Base-by-base conservation (phyloP, 306 rosid genomes). In the Prosopis cineraria region DNA sequence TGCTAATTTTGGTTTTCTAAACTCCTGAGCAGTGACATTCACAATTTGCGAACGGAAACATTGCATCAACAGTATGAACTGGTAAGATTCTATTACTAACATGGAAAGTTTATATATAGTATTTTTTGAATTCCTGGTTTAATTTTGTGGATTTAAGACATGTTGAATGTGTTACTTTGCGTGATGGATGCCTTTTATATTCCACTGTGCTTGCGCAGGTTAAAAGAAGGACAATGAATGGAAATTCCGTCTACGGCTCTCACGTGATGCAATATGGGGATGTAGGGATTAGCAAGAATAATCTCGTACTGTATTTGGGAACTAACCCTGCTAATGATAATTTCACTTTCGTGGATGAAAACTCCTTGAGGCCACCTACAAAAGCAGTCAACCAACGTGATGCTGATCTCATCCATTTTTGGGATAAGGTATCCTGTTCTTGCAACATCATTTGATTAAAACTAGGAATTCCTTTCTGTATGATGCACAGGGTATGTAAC, bases 181-280 rank as follows among this genome's bases (percentile, higher is more conserved):
- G 30, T 45, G 63, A 33, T 20, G 39, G 68, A 79, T 55, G 69
- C 52, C 33, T 30, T 84, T 11, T 66, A 77, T 53, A 1, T 30
- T 78, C 62, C 19, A n/a, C 40, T 27, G 16, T 20, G 68, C 30
- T 78, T 48, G 33, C 91, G 33, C 91, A 96, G 99, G 99, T 96
- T 68, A 96, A 93, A 79, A 81, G 36, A 8, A 91, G 97, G 85
- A 93, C 99, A 6, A 40, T 86, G 3, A 78, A 25, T 80, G 93
- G 78, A 12, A 88, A 93, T 85, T 20, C 63, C 33, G 88, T 8
- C 75, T 84, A 82, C 81, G 93, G 99, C 17, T 96, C 99, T 73
- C 99, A 93, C 76, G 99, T 96, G 85, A 93, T 96, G 98, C 96
- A 93, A 83, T 96, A 91, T 74, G 99, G 99, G 76, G 94, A 91